phyloP scores from a whole-genome alignment of 164 flowering plant species.

The Buxus sempervirens region DNA sequence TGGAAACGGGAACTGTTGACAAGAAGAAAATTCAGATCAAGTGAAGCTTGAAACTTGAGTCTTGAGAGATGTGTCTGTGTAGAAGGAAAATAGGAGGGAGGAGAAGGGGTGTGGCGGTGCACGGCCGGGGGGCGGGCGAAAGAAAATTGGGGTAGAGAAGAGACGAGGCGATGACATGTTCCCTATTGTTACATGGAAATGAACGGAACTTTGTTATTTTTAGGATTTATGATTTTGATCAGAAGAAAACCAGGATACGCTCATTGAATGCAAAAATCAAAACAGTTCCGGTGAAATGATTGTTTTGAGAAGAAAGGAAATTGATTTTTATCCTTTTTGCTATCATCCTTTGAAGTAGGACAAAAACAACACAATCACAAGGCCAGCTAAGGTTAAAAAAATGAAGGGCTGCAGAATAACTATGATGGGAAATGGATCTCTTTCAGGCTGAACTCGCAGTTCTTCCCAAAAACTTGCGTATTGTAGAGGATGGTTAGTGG shows the following conservation, averaged over 20 bases:
- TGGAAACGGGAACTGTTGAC: too few relatives aligned
- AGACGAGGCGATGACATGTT: too few relatives aligned
- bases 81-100: too few relatives aligned
- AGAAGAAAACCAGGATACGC: neutral
- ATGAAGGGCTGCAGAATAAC: constrained; percentile 14
- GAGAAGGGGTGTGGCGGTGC: too few relatives aligned
- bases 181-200: too few relatives aligned
- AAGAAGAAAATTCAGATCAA: too few relatives aligned
- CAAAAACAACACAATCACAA: constrained; percentile 6
- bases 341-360: constrained; percentile 1
- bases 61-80: too few relatives aligned
- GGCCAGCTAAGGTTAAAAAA: constrained; percentile 17
- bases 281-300: constrained; percentile 24
- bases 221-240: too few relatives aligned
- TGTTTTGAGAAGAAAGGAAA: constrained; percentile 21
- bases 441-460: neutral
- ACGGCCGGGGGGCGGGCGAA: too few relatives aligned
- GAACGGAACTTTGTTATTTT: too few relatives aligned
- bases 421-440: constrained; percentile 23
- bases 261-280: constrained; percentile 9
- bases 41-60: too few relatives aligned
- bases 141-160: too few relatives aligned
- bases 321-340: constrained; percentile 12
- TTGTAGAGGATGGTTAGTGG: constrained; percentile 2
- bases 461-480: constrained; percentile 15